Conservation (phyloP, 2,329 filamentous ascomycete genomes). For the Xylariaceae sp. region DNA sequence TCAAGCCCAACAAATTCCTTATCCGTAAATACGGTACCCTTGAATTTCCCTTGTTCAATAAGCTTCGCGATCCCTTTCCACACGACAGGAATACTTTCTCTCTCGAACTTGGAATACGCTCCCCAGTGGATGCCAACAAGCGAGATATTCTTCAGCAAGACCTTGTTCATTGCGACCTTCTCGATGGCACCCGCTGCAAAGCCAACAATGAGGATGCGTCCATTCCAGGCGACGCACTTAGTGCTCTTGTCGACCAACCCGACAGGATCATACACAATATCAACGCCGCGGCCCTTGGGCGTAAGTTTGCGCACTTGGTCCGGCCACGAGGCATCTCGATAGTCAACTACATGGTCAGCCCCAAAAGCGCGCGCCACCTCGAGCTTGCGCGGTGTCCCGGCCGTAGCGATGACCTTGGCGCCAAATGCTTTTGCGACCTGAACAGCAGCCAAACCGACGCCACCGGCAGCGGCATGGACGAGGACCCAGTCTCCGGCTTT, state of each 20-base stretch:
- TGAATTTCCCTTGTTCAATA: slow-evolving; percentile 79
- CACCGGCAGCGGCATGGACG: slow-evolving; percentile 90
- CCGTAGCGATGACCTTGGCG: slow-evolving; percentile 91
- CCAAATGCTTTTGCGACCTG: slow-evolving; percentile 93
- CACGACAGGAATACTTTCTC: slow-evolving; percentile 71
- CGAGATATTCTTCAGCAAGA: slow-evolving; percentile 90
- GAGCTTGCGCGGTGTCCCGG: slow-evolving; percentile 79
- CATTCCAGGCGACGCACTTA: slow-evolving; percentile 95
- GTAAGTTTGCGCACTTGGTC: slow-evolving; percentile 77
- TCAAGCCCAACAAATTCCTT: slow-evolving; percentile 84
- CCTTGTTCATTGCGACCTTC: slow-evolving; percentile 90
- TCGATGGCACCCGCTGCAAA: slow-evolving; percentile 89
- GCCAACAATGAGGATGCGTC: slow-evolving; percentile 83
- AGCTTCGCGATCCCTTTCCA: slow-evolving; percentile 85
- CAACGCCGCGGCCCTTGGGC: slow-evolving; percentile 74
- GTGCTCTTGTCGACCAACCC: slow-evolving; percentile 86
- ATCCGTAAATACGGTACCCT: slow-evolving; percentile 82
- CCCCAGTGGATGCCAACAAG: slow-evolving; percentile 94
- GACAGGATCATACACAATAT: slow-evolving; percentile 95
- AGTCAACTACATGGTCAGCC: slow-evolving; percentile 84
- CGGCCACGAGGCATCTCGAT: slow-evolving; percentile 70
- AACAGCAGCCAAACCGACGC: slow-evolving; percentile 88
- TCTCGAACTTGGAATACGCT: slow-evolving; percentile 77
- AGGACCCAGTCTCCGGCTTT: slow-evolving; percentile 85
- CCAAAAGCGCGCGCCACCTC: slow-evolving; percentile 81